phyloP scores from a whole-genome alignment of 768 basidiomycete genomes.

The Suillus placidus region DNA sequence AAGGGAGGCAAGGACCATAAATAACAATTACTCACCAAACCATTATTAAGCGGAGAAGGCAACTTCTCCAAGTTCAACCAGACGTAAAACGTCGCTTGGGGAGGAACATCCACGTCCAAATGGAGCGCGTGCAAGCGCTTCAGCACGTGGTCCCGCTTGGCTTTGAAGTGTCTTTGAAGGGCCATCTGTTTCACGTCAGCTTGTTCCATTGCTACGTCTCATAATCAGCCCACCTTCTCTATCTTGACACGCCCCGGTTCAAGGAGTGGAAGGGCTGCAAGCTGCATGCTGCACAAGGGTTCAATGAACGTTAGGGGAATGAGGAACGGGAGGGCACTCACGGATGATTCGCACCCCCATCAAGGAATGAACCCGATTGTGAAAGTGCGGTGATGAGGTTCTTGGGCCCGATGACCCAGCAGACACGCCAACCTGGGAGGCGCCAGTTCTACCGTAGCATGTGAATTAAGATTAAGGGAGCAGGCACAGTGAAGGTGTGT shows the following conservation, averaged over 20 bases:
- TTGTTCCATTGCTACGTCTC: no score
- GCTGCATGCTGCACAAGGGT: slow-evolving; percentile 61
- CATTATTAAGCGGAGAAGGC: slow-evolving; percentile 84
- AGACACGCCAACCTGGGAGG: slow-evolving; percentile 92
- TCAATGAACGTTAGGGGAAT: slow-evolving; percentile 7
- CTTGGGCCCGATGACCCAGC: slow-evolving; percentile 93
- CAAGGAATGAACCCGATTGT: slow-evolving; percentile 92
- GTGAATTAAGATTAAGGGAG: slow-evolving; percentile 19
- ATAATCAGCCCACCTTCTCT: slow-evolving; percentile 57
- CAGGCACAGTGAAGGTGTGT: neutral
- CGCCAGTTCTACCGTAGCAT: slow-evolving; percentile 74
- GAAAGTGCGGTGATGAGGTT: slow-evolving; percentile 86
- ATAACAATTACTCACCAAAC: slow-evolving; percentile 54
- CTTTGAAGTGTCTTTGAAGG: slow-evolving; percentile 88
- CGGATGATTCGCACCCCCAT: slow-evolving; percentile 95
- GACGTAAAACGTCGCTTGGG: slow-evolving; percentile 88
- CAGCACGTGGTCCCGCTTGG: slow-evolving; percentile 89
- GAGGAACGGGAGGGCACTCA: slow-evolving; percentile 39
- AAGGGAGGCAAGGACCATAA: neutral
- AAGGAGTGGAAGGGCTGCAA: slow-evolving; percentile 84
- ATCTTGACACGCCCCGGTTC: slow-evolving; percentile 65
- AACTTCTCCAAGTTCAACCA: slow-evolving; percentile 87
- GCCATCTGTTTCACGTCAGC: slow-evolving; percentile 49
- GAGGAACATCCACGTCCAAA: slow-evolving; percentile 76
- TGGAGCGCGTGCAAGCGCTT: slow-evolving; percentile 76